phyloP scores from a whole-genome alignment of 345 rosid species.

The Arabis hirsuta region DNA sequence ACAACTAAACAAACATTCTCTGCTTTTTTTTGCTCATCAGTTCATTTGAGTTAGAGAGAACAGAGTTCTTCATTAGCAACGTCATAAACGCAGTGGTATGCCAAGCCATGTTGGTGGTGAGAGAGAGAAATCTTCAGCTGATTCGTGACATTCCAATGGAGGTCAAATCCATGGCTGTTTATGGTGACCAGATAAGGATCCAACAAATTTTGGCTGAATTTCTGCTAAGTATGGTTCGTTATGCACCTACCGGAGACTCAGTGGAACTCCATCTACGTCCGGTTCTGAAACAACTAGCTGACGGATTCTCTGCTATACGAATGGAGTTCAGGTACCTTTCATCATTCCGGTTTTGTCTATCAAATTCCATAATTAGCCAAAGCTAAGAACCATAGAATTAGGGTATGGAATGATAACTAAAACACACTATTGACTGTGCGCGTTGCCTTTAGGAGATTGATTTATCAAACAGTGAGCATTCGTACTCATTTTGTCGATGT shows the following conservation, averaged over 20 bases:
- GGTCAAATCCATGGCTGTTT: slow-evolving; percentile 73
- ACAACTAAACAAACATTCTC: not conserved
- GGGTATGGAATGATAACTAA: not conserved
- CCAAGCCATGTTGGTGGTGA: slow-evolving; percentile 78
- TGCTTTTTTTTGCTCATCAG: slow-evolving; percentile 45
- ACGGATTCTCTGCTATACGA: slow-evolving; percentile 55
- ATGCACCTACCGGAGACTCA: slow-evolving; percentile 73
- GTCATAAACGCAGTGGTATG: slow-evolving; percentile 89
- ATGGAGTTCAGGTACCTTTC: slow-evolving; percentile 74
- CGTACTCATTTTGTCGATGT: slow-evolving; percentile 2
- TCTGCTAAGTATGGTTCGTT: slow-evolving; percentile 69
- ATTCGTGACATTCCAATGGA: slow-evolving; percentile 88
- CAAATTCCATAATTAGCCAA: not conserved
- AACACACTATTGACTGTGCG: too few species aligned
- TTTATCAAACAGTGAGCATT: not conserved
- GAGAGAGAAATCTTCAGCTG: slow-evolving; percentile 75
- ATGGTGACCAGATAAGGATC: slow-evolving; percentile 81
- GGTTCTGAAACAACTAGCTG: slow-evolving; percentile 57
- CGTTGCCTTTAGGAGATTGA: not conserved
- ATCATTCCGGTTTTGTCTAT: not conserved
- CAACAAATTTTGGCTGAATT: slow-evolving; percentile 89
- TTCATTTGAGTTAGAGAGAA: slow-evolving; percentile 76
- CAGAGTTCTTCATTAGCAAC: slow-evolving; percentile 74
- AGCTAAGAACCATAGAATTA: slow-evolving; percentile 6
- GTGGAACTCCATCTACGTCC: slow-evolving; percentile 78